A percentile compares a stretch with the other conserved stretches of the same genome.
These are phyloP conservation scores for Prinsepia uniflora DNA, from an alignment of 306 rosid genomes.

Conservation along the genomic window DNA sequence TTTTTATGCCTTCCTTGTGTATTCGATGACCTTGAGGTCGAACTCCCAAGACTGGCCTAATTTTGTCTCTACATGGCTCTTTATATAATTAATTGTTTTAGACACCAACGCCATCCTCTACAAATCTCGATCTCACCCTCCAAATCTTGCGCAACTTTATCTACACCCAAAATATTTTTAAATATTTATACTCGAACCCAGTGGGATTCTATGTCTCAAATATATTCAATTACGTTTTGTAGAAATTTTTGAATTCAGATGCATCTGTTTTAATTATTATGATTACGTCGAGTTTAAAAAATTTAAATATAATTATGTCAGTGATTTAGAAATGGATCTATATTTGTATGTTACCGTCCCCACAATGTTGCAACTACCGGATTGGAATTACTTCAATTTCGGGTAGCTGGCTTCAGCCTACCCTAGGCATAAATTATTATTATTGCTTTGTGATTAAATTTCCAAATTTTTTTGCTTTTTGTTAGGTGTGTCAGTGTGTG, in stretches of 20 bases:
- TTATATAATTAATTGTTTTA: neutral
- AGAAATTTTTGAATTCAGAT: no score
- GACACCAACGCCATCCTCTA: neutral
- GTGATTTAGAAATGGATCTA: neutral
- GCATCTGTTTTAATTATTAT: no score
- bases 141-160: conserved; percentile 19
- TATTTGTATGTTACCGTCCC: neutral
- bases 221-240: no score
- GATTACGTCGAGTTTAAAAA: no score
- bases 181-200: conserved; percentile 19
- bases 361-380: neutral
- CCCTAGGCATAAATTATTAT: neutral
- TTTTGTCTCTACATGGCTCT: conserved; percentile 41
- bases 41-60: conserved; percentile 37
- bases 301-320: no score
- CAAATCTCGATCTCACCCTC: conserved; percentile 51
- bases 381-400: neutral
- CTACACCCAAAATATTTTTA: conserved; percentile 15
- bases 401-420: conserved; percentile 16
- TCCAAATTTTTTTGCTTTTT: neutral
- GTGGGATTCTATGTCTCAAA: conserved; percentile 35
- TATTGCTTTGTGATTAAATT: conserved; percentile 12
- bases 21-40: conserved; percentile 32
- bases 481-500: conserved; percentile 2
- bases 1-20: conserved; percentile 24